phyloP scores from a whole-genome alignment of 148 eudicot genomes.

The Rhododendron griersonianum region DNA sequence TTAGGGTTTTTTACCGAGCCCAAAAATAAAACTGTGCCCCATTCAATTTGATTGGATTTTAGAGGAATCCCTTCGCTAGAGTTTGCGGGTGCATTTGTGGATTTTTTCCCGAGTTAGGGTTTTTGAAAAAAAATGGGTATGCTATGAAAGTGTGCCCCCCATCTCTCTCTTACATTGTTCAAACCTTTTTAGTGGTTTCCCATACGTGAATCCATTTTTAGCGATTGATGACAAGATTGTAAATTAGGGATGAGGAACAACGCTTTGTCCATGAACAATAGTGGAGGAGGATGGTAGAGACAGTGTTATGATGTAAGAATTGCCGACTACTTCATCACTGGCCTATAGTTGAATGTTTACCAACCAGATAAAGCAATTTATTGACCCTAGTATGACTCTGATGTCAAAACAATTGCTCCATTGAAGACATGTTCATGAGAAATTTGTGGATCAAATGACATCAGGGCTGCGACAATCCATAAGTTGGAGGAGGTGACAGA shows the following conservation, averaged over 20 bases:
- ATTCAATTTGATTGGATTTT: too few species aligned
- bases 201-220: too few species aligned
- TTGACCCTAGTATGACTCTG: background rate
- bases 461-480: background rate
- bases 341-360: background rate
- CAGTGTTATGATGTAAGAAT: background rate
- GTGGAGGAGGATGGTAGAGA: background rate
- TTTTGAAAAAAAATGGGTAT: too few species aligned
- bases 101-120: too few species aligned
- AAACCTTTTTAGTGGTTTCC: too few species aligned
- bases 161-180: too few species aligned
- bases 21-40: too few species aligned
- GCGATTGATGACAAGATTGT: background rate
- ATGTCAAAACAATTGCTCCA: background rate
- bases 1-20: too few species aligned
- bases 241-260: background rate
- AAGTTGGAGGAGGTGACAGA: background rate
- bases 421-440: background rate
- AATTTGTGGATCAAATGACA: background rate
- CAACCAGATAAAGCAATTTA: background rate
- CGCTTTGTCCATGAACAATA: background rate
- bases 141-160: too few species aligned
- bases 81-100: too few species aligned
- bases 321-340: background rate
- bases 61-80: too few species aligned